Evolutionary conservation across 352 stramenopile species (phyloP), one percentile per base, ranked within the genome.

Genomic region (Pythium aquatile): DNA sequence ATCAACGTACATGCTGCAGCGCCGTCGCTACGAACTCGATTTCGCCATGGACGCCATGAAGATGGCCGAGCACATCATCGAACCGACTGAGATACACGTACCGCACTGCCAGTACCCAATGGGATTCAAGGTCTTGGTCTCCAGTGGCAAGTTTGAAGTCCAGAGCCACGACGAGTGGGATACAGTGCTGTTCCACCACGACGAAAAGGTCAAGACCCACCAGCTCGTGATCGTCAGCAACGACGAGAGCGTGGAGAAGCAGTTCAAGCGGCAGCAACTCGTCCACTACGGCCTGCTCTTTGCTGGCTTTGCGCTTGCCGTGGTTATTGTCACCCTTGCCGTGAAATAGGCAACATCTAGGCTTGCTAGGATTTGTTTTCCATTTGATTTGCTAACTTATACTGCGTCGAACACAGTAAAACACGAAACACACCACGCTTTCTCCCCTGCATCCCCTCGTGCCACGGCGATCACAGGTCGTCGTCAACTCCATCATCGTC

Each of bases 21-120:
- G 67, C 13, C 73, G 70, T 7, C 75, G 72, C n/a, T 94, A 92
- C 61, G 71, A 85, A 28, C 64, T 92, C 33, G 73, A 88, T 37
- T 90, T 79, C 56, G 48, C 70, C 0, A 79, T 76, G 5, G 63
- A 75, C 37, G 42, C 11, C 8, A 58, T 58, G n/a, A 87, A 81
- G 42, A 65, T 66, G 0, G n/a, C 33, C 16, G 37, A 75, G 4
- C 35, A 61, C 8, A 61, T 79, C 32, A 39, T 59, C 5, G 72
- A 64, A 14, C 68, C 72, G 1, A 81, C 70, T 0, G 83, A 93
- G 58, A 62, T 96, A n/a, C 87, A 90, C 58, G 77, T 96, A 55
- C 87, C 87, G 17, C 73, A 87, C 39, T 66, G 81, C 55, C 86
- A 95, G 62, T 95, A 93, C 62, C 79, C 84, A 0, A 69, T 69